Evolutionary conservation across 1,139 yeast genomes (phyloP), one percentile per base, ranked within the genome.

Genomic region (Candida pseudocylindracea): DNA sequence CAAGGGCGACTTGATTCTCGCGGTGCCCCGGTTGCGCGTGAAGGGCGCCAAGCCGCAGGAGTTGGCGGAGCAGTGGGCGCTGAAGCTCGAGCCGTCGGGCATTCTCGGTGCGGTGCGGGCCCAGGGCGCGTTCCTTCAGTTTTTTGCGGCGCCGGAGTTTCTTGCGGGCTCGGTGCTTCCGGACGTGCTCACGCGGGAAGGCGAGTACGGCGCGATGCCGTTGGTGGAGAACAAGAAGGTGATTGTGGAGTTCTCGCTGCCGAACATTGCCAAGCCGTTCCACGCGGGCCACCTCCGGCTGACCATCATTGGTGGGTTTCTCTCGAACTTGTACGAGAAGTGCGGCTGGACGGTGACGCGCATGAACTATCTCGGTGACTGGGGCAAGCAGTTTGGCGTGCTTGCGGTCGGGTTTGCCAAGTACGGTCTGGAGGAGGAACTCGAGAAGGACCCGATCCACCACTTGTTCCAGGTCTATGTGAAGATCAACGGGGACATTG

Each of bases 281-380:
- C 99, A 88, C 50, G 99, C 99, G 37, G 99, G 99, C 37, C 99
- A 88, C 55, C 71, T 88, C 55, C 74, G 99, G 59, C 80, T 94
- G 30, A 88, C 99, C 29, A 88, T 88, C 49, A 88, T 88, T 50
- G 99, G 99, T 45, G 96, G 98, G n/a, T 88, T 83, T 58, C 54
- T 91, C 36, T 57, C 93, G 32, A 88, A 85, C 54, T 64, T 88
- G 51, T 81, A 88, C 50, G 94, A 85, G 54, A 72, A 72, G 43
- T 61, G 75, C 37, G 96, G 96, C 30, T 88, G 88, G 78, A 69
- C 80, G 12, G 98, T 91, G 30, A 58, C 67, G 42, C 72, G 95
- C 58, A 64, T 88, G 59, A 88, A 88, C 58, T 88, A 91, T 56
- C 64, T 88, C 43, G 99, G 99, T 49, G 99, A 88, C 57, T 88